Conservation (phyloP, 805 yeast species). For the Candida corydali region DNA sequence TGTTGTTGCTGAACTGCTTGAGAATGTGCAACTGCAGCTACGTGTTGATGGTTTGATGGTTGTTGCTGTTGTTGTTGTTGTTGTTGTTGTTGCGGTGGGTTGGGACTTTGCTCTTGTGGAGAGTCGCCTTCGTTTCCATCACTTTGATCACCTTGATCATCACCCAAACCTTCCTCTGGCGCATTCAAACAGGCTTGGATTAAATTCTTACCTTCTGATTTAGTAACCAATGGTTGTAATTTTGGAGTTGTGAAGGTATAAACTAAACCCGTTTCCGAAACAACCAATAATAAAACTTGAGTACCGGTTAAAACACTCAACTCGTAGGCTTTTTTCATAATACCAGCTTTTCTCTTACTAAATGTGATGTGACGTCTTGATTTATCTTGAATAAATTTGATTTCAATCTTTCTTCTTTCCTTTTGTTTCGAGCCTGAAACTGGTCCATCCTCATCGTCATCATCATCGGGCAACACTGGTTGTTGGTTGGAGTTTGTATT, state of each 20-base stretch:
- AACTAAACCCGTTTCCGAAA: constrained; percentile 96
- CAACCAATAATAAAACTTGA: constrained; percentile 90
- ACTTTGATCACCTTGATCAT: constrained; percentile 53
- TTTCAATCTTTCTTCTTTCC: constrained; percentile 86
- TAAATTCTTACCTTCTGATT: constrained; percentile 93
- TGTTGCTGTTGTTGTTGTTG: constrained; percentile 21
- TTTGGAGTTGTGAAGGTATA: constrained; percentile 99
- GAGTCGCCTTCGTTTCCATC: constrained; percentile 47
- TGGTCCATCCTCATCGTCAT: constrained; percentile 50
- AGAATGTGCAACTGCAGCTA: constrained; percentile 26
- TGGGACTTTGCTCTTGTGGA: constrained; percentile 40
- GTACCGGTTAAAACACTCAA: constrained; percentile 95
- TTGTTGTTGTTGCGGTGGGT: constrained; percentile 21
- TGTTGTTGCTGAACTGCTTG: constrained; percentile 14
- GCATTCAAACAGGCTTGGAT: constrained; percentile 97
- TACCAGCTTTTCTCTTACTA: constrained; percentile 97
- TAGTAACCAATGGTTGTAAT: constrained; percentile 94
- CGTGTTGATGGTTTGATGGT: constrained; percentile 29
- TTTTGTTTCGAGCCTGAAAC: constrained; percentile 47
- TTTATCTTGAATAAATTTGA: constrained; percentile 95
- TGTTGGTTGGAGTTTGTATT: constrained; percentile 3
- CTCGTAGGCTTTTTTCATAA: constrained; percentile 99
- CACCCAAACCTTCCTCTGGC: constrained; percentile 78
- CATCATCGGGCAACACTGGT: constrained; percentile 24
- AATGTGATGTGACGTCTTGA: constrained; percentile 97